phyloP scores from a whole-genome alignment of 805 yeast genomes.

The Ogataea pini region DNA sequence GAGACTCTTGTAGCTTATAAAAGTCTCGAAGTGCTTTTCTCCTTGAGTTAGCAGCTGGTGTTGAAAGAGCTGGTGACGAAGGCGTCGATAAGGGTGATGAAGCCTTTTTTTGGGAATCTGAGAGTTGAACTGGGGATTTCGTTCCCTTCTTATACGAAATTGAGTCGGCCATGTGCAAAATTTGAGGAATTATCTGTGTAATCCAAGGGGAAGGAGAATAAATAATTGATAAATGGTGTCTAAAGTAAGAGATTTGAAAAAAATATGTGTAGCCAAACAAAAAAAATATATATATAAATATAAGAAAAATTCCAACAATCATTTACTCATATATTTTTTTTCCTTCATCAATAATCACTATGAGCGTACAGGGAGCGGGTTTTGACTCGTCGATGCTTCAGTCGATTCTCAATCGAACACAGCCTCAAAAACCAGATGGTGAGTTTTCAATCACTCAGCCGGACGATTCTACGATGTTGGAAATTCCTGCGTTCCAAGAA shows the following conservation, averaged over 20 bases:
- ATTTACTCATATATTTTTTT: too few species aligned
- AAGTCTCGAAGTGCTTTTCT: constrained; percentile 45
- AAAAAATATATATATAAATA: neutral
- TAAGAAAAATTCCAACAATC: too few species aligned
- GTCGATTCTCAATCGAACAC: constrained; percentile 23
- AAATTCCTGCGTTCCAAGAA: constrained; percentile 47
- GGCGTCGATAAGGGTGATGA: neutral
- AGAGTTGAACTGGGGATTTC: neutral
- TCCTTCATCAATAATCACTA: neutral
- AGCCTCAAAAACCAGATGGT: constrained; percentile 9
- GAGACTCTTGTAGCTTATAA: constrained; percentile 39
- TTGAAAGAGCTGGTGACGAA: constrained; percentile 14
- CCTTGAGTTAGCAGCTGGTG: constrained; percentile 28
- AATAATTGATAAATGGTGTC: too few species aligned
- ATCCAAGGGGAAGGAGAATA: too few species aligned
- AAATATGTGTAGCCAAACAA: neutral
- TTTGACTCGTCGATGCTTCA: constrained; percentile 27
- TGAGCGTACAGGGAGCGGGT: constrained; percentile 13
- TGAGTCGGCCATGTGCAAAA: constrained; percentile 27
- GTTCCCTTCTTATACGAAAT: constrained; percentile 21
- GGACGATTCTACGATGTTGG: constrained; percentile 9
- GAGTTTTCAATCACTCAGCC: constrained; percentile 3
- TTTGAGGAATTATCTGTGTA: too few species aligned
- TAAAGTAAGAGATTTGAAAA: neutral
- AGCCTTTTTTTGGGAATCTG: neutral